Percentiles rank a stretch among this genome's conserved stretches.
Evolutionary conservation across 108 stramenopile genomes (phyloP).

Genomic region (Nitzschia palea): DNA sequence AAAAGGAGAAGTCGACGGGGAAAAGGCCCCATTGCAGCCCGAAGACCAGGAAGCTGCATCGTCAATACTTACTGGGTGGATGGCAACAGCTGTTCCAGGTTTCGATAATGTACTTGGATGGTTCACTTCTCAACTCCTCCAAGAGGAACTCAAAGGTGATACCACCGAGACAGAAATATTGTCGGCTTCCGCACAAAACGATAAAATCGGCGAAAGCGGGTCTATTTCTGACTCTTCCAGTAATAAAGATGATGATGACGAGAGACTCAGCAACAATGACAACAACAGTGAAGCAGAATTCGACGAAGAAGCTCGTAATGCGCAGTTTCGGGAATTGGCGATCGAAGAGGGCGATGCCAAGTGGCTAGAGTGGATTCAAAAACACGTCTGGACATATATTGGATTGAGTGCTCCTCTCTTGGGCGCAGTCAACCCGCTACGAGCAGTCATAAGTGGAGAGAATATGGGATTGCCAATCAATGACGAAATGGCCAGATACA

Average conservation of each 20-base stretch:
- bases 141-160: too few relatives aligned
- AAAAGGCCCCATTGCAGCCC: neutral
- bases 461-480: slow-evolving; percentile 88
- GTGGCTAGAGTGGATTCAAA: slow-evolving; percentile 79
- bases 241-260: slow-evolving; percentile 7
- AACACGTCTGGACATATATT: slow-evolving; percentile 82
- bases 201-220: too few relatives aligned
- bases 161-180: too few relatives aligned
- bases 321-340: slow-evolving; percentile 67
- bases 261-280: neutral
- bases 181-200: too few relatives aligned
- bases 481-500: slow-evolving; percentile 65
- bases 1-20: neutral
- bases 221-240: neutral
- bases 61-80: slow-evolving; percentile 32
- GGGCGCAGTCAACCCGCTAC: slow-evolving; percentile 83
- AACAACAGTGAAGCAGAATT: too few relatives aligned
- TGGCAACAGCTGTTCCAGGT: slow-evolving; percentile 26
- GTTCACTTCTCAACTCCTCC: slow-evolving; percentile 22
- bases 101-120: slow-evolving; percentile 31
- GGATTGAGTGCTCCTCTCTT: slow-evolving; percentile 78
- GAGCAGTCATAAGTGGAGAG: slow-evolving; percentile 83
- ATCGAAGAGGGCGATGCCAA: slow-evolving; percentile 71
- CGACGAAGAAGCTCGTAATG: slow-evolving; percentile 27
- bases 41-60: neutral